Conservation (phyloP, 805 yeast species). For the Maudiozyma serrabonitensis region DNA sequence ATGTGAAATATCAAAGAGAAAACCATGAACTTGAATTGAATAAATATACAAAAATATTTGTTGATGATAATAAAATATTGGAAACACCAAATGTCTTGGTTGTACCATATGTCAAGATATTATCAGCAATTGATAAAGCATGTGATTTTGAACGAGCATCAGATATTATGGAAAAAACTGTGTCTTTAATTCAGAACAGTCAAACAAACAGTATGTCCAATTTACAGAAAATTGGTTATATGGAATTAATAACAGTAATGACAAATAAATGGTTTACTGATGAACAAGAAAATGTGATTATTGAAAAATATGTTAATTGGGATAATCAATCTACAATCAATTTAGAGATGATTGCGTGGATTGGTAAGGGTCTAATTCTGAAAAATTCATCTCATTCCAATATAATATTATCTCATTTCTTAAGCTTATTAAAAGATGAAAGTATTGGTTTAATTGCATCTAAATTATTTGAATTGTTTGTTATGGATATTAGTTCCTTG, state of each 20-base stretch:
- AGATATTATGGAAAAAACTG: constrained; percentile 4
- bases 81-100: constrained; percentile 27
- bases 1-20: constrained; percentile 22
- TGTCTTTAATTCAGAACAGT: not conserved
- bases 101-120: constrained; percentile 34
- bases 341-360: constrained; percentile 59
- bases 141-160: constrained; percentile 16
- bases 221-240: constrained; percentile 20
- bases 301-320: constrained; percentile 10
- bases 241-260: constrained; percentile 21
- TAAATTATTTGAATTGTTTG: constrained; percentile 50
- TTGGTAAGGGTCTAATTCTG: constrained; percentile 58
- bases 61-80: constrained; percentile 14
- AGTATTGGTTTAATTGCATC: constrained; percentile 35
- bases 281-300: not conserved
- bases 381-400: constrained; percentile 38
- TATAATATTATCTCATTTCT: constrained; percentile 27
- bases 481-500: constrained; percentile 58
- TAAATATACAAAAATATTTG: constrained; percentile 32
- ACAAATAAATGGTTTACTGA: constrained; percentile 25
- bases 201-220: not conserved
- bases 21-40: constrained; percentile 39
- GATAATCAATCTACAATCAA: constrained; percentile 14
- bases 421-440: constrained; percentile 30
- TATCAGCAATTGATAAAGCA: constrained; percentile 44